phyloP scores from a whole-genome alignment of 148 eudicot genomes.

The Vaccinium myrtillus region DNA sequence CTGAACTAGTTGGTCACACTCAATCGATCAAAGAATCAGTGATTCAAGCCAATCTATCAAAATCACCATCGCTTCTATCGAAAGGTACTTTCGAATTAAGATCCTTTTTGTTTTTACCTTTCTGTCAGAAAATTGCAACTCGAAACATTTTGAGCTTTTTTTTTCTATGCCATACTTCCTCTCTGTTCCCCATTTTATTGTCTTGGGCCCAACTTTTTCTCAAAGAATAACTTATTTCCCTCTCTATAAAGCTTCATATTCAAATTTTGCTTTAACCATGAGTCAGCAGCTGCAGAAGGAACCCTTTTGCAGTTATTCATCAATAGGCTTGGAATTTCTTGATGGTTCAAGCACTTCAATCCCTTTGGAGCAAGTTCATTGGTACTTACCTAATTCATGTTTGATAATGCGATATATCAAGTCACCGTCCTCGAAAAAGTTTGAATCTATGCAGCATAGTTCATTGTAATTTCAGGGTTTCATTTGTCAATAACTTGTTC shows the following conservation, averaged over 20 bases:
- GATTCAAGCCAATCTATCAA: background rate
- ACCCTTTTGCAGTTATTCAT: background rate
- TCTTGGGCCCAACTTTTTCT: background rate
- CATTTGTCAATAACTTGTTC: background rate
- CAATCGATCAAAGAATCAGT: background rate
- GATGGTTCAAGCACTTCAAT: background rate
- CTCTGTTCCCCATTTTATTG: background rate
- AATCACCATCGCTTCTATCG: background rate
- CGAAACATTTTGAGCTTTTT: background rate
- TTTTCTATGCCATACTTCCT: background rate
- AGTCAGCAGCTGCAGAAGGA: background rate
- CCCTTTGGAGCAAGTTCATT: background rate
- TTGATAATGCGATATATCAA: background rate
- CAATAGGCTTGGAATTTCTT: background rate
- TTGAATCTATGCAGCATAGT: background rate
- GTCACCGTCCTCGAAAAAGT: background rate
- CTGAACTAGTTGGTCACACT: background rate
- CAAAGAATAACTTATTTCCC: background rate
- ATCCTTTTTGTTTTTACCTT: background rate
- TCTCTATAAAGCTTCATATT: background rate
- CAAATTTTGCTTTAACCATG: background rate
- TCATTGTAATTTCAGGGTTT: background rate
- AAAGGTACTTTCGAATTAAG: background rate
- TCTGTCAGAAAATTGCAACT: background rate
- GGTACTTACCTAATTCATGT: background rate